Evolutionary conservation across 176 grass and related monocot genomes (phyloP), one percentile per base, ranked within the genome.

Genomic region (Avena atlantica): DNA sequence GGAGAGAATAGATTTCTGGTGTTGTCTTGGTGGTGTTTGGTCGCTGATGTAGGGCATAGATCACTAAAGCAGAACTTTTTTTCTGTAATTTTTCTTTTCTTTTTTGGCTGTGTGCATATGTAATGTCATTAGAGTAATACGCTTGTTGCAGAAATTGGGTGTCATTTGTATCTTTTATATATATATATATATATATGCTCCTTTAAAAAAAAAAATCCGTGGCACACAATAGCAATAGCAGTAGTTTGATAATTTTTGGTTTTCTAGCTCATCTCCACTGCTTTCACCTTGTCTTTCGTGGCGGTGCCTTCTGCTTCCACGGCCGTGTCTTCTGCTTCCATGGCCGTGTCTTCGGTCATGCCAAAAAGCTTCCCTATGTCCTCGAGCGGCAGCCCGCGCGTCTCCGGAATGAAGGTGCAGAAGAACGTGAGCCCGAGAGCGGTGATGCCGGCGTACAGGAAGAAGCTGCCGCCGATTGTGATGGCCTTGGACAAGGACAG

Each of bases 401-500:
- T 95, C 79, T 95, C 93, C 3, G 90, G 85, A 16, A 95, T 66
- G 74, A 36, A 90, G 4, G 60, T 67, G 74, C 59, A 95, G 90
- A 90, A 95, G 86, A 95, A 95, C 6, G 92, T 15, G 27, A 71
- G 83, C 19, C 55, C 85, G 13, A 77, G n/a, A 19, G 15, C 82
- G 15, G 90, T 68, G 70, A 92, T 44, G 57, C 88, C 90, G 15
- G 78, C 83, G 72, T 95, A 95, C 6, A 92, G 29, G 76, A 88
- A 95, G 88, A 95, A 95, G 71, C 82, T 92, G 7, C 93, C 93
- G 23, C 89, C 90, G 64, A 95, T 92, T 12, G 90, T 92, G 83
- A 95, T 95, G 70, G 93, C 93, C 66, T 95, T 92, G 17, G 86
- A 90, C 6, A 95, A 69, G 1, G 93, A 95, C 47, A 95, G 65